A percentile compares a stretch with the other conserved stretches of the same genome.
phyloP scores from a whole-genome alignment of 2,329 filamentous ascomycete species.

The Botrytis cinerea region DNA sequence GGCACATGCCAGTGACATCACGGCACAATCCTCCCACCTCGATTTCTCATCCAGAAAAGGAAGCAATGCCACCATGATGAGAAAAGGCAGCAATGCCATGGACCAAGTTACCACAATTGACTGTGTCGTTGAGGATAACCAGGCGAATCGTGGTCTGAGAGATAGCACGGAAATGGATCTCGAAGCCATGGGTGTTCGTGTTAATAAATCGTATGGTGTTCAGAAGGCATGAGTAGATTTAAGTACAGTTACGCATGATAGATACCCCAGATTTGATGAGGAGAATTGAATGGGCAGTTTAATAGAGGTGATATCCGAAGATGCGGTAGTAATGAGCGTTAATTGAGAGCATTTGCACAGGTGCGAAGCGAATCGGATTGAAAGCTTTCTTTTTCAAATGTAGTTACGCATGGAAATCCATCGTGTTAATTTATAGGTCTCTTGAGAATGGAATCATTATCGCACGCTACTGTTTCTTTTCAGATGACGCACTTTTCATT shows the following conservation, averaged over 20 bases:
- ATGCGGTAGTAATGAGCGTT: neutral
- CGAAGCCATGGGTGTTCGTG: slow-evolving; percentile 36
- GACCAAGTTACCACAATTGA: slow-evolving; percentile 26
- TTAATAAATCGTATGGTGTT: slow-evolving; percentile 35
- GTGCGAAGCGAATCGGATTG: neutral
- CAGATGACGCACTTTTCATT: neutral
- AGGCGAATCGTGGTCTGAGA: slow-evolving; percentile 18
- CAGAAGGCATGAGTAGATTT: slow-evolving; percentile 22
- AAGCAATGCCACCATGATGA: slow-evolving; percentile 22
- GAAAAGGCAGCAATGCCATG: slow-evolving; percentile 29
- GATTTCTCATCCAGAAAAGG: slow-evolving; percentile 28
- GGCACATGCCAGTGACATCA: slow-evolving; percentile 25
- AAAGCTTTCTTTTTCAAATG: neutral
- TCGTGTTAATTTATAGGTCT: neutral
- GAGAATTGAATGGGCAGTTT: neutral
- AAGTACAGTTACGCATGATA: neutral
- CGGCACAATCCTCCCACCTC: slow-evolving; percentile 16
- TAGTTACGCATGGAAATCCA: slow-evolving; percentile 3
- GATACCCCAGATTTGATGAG: neutral
- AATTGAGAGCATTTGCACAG: neutral
- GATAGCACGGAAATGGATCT: slow-evolving; percentile 39
- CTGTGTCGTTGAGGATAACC: slow-evolving; percentile 24
- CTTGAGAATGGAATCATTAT: neutral
- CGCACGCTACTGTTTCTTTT: neutral
- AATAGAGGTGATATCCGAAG: neutral